phyloP scores from a whole-genome alignment of 495 filamentous ascomycete genomes.

The Penicillium malachiteum region DNA sequence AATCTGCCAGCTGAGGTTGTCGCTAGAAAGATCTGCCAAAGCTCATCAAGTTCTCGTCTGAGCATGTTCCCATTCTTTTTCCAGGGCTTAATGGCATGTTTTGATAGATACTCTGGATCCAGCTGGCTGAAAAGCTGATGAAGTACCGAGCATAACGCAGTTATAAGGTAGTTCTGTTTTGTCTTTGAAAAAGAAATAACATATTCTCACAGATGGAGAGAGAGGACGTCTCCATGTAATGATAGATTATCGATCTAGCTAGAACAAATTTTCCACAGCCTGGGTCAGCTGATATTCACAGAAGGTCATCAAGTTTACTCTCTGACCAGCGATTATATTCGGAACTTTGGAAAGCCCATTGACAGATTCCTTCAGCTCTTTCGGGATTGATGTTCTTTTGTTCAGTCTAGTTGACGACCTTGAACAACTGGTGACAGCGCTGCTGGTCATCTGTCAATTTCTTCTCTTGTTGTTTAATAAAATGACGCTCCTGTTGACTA shows the following conservation, averaged over 20 bases:
- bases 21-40: constrained; percentile 33
- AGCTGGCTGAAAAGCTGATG: constrained; percentile 39
- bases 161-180: constrained; percentile 31
- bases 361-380: constrained; percentile 24
- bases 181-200: constrained; percentile 51
- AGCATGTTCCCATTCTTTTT: constrained; percentile 26
- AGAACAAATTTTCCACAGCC: constrained; percentile 49
- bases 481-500: constrained; percentile 15
- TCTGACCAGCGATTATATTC: constrained; percentile 31
- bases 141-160: constrained; percentile 38
- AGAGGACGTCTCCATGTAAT: constrained; percentile 14
- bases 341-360: constrained; percentile 28
- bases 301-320: constrained; percentile 25
- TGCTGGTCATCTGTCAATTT: constrained; percentile 21
- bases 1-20: constrained; percentile 15
- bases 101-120: constrained; percentile 23
- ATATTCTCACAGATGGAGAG: constrained; percentile 20
- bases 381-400: constrained; percentile 29
- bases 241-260: constrained; percentile 33
- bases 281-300: constrained; percentile 49
- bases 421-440: constrained; percentile 26
- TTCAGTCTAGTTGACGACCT: constrained; percentile 25
- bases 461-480: constrained; percentile 6
- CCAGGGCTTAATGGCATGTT: constrained; percentile 24
- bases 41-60: constrained; percentile 18